Conservation (phyloP, 768 basidiomycete genomes). For the Austroboletus eburneus region DNA sequence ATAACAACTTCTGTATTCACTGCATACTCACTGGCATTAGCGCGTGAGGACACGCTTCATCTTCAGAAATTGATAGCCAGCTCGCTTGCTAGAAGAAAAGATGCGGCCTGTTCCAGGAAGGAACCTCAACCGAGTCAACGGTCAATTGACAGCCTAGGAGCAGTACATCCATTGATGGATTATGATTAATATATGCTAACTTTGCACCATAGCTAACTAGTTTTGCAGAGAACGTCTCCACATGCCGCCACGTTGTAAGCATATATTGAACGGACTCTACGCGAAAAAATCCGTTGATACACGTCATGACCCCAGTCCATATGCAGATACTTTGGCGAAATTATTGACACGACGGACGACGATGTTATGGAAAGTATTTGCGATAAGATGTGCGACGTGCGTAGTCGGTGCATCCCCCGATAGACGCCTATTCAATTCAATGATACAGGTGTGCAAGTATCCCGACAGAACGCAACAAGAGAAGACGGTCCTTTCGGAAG, state of each 20-base stretch:
- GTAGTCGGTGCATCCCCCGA: conserved; percentile 23
- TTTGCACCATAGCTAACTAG: conserved; percentile 36
- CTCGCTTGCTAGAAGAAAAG: conserved; percentile 42
- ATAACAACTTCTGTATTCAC: not conserved
- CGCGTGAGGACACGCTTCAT: conserved; percentile 67
- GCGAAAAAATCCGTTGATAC: not conserved
- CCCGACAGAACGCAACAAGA: conserved; percentile 58
- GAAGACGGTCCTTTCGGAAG: conserved; percentile 46
- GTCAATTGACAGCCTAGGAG: conserved; percentile 56
- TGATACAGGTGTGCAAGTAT: conserved; percentile 66
- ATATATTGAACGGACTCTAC: too few species aligned
- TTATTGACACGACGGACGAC: conserved; percentile 46
- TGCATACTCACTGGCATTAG: conserved; percentile 32
- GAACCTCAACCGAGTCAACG: conserved; percentile 66
- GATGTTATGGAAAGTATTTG: conserved; percentile 52
- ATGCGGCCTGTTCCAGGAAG: conserved; percentile 38
- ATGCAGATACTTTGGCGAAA: conserved; percentile 79
- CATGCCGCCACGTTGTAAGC: conserved; percentile 72
- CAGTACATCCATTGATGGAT: conserved; percentile 38
- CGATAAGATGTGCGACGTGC: conserved; percentile 76
- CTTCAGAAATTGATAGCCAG: conserved; percentile 50
- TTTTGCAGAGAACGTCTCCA: conserved; percentile 53
- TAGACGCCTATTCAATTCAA: not conserved
- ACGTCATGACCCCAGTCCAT: conserved; percentile 51
- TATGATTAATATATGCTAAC: conserved; percentile 17